phyloP scores from a whole-genome alignment of 495 filamentous ascomycete species.

The Peziza echinospora region DNA sequence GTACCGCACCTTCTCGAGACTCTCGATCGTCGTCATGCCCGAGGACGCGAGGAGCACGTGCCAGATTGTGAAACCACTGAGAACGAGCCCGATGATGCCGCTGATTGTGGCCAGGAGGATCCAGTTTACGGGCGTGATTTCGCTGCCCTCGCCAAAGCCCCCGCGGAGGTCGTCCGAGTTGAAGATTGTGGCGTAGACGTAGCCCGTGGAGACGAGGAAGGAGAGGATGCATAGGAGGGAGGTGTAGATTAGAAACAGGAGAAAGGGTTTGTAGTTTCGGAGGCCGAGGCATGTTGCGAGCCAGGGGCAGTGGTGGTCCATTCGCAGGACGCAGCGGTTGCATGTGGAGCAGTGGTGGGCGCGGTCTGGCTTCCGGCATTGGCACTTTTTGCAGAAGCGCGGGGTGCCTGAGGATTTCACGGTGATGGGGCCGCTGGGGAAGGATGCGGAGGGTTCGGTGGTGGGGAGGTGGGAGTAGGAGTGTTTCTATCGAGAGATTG shows the following conservation, averaged over 20 bases:
- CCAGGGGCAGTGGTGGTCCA: conserved; percentile 99
- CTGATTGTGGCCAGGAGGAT: conserved; percentile 66
- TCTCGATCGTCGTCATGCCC: conserved; percentile 85
- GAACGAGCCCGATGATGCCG: conserved; percentile 75
- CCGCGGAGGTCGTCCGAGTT: too few species aligned
- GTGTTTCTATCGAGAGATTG: conserved; percentile 33
- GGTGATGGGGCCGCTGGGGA: conserved; percentile 41
- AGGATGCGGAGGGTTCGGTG: conserved; percentile 34
- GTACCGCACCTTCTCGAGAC: conserved; percentile 82
- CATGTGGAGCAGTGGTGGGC: conserved; percentile 93
- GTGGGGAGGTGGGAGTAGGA: conserved; percentile 44
- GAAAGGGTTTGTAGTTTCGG: conserved; percentile 83
- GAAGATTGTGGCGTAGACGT: conserved; percentile 66
- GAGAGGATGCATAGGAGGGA: conserved; percentile 65
- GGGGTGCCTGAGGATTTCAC: conserved; percentile 72
- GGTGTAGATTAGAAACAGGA: conserved; percentile 84
- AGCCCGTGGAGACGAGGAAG: conserved; percentile 47
- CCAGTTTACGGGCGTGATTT: conserved; percentile 70
- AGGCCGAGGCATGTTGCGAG: conserved; percentile 87
- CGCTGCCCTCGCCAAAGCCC: conserved; percentile 30
- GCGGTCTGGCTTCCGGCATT: conserved; percentile 79
- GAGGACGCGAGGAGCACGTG: conserved; percentile 61
- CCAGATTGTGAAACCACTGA: conserved; percentile 81
- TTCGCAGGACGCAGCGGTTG: conserved; percentile 81
- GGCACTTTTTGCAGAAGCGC: conserved; percentile 94